Evolutionary conservation across 2,329 filamentous ascomycete genomes (phyloP).

Genomic region (Nigrograna mackinnonii): DNA sequence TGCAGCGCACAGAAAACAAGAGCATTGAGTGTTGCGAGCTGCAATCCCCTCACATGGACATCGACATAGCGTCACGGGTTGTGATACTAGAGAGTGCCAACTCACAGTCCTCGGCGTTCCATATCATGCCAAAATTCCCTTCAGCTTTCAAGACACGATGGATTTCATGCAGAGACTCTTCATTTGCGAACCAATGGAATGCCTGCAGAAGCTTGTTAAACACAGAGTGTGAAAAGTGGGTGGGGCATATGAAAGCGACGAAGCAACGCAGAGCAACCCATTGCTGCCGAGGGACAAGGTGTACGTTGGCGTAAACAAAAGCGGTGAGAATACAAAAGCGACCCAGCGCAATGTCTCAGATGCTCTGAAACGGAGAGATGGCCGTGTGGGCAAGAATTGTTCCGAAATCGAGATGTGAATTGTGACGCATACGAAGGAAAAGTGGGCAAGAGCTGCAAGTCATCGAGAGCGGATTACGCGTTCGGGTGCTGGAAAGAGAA

Average conservation of each 20-base stretch:
- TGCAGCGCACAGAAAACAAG: too few relatives aligned
- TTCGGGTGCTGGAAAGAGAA: constrained; percentile 6
- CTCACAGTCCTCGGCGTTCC: constrained; percentile 75
- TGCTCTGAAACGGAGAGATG: not conserved
- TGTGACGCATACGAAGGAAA: constrained; percentile 9
- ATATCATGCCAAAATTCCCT: constrained; percentile 67
- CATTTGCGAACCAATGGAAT: constrained; percentile 67
- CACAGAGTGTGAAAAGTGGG: not conserved
- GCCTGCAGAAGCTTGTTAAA: constrained; percentile 25
- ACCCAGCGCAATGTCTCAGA: constrained; percentile 2
- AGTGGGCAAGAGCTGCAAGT: not conserved
- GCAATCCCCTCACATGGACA: too few relatives aligned
- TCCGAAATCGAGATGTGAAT: constrained; percentile 3
- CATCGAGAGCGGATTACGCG: constrained; percentile 13
- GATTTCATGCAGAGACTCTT: constrained; percentile 66
- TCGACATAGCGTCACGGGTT: too few relatives aligned
- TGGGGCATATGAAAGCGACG: not conserved
- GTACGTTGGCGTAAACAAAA: too few relatives aligned
- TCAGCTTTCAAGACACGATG: constrained; percentile 65
- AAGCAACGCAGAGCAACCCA: not conserved
- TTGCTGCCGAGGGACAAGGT: not conserved
- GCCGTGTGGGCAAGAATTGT: not conserved
- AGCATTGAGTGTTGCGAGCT: too few relatives aligned
- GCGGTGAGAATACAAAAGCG: too few relatives aligned
- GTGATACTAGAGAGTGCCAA: constrained; percentile 12